A percentile compares a stretch with the other conserved stretches of the same genome.
Evolutionary conservation across 257 asterid genomes (phyloP).

Genomic region (Orobanche coerulescens): DNA sequence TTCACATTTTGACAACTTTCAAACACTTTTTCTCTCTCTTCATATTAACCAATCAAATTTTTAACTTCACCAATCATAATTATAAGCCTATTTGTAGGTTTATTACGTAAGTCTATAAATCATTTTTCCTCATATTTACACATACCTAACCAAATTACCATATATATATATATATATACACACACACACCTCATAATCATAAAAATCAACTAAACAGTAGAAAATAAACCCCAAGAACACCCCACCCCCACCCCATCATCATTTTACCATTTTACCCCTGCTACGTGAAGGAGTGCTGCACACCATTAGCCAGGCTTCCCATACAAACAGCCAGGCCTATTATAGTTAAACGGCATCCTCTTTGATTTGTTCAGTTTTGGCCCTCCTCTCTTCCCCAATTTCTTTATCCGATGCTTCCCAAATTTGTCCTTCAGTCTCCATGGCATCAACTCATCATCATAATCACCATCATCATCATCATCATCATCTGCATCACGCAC

Average conservation of each 20-base stretch:
- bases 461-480: slow-evolving; percentile 22
- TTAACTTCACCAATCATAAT: too few relatives aligned
- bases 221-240: not conserved
- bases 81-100: too few relatives aligned
- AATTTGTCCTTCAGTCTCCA: slow-evolving; percentile 45
- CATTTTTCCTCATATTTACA: slow-evolving; percentile 25
- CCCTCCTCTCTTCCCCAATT: slow-evolving; percentile 58
- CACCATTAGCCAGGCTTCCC: slow-evolving; percentile 51
- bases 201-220: not conserved
- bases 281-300: slow-evolving; percentile 28
- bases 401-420: slow-evolving; percentile 66
- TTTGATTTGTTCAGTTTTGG: slow-evolving; percentile 41
- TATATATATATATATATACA: too few relatives aligned
- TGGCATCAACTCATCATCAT: slow-evolving; percentile 60
- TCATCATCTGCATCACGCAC: slow-evolving; percentile 19
- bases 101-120: too few relatives aligned
- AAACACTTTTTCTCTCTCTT: too few relatives aligned
- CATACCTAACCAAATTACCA: slow-evolving; percentile 19
- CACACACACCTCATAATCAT: not conserved
- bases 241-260: not conserved
- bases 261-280: slow-evolving; percentile 24
- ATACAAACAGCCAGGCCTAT: slow-evolving; percentile 50
- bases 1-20: too few relatives aligned
- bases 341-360: slow-evolving; percentile 39
- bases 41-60: too few relatives aligned